These are phyloP conservation scores for Globisporangium takayamanum DNA, from an alignment of 352 stramenopile species.

Conservation along the genomic window DNA sequence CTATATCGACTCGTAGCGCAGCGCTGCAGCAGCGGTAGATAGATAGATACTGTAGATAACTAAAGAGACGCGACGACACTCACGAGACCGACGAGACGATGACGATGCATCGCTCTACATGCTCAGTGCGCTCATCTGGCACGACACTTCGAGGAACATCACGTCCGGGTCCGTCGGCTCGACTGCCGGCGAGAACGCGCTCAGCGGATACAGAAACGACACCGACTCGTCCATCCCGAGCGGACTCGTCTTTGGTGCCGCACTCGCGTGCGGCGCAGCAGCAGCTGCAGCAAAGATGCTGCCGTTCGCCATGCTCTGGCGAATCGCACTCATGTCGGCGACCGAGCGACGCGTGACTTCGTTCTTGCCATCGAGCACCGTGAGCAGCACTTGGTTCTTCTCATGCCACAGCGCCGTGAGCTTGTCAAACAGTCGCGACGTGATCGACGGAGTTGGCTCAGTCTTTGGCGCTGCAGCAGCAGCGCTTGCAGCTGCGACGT, in stretches of 20 bases:
- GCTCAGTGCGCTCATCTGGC: slow-evolving; percentile 45
- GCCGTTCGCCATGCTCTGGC: slow-evolving; percentile 54
- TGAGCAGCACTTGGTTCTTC: slow-evolving; percentile 82
- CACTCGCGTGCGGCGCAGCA: slow-evolving; percentile 14
- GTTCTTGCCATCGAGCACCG: slow-evolving; percentile 65
- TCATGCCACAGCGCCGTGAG: slow-evolving; percentile 76
- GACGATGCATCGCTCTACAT: slow-evolving; percentile 20
- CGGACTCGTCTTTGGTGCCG: slow-evolving; percentile 18
- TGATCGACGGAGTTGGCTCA: slow-evolving; percentile 28
- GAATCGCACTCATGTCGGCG: slow-evolving; percentile 79
- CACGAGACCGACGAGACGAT: background rate
- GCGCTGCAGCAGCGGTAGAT: too few relatives aligned
- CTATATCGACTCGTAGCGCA: too few relatives aligned
- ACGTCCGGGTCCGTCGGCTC: slow-evolving; percentile 37
- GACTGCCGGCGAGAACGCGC: slow-evolving; percentile 55
- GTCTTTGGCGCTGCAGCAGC: too few relatives aligned
- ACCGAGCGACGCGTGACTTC: slow-evolving; percentile 63
- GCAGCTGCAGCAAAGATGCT: slow-evolving; percentile 43
- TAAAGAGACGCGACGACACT: slow-evolving; percentile 2
- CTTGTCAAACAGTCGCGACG: slow-evolving; percentile 70
- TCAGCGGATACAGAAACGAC: slow-evolving; percentile 84
- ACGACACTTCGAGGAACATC: slow-evolving; percentile 80
- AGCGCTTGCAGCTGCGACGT: background rate
- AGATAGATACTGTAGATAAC: too few relatives aligned
- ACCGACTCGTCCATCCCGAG: slow-evolving; percentile 55